These are phyloP conservation scores for Cylindricascospora bacillispora DNA, from an alignment of 1,139 yeast species.

Conservation along the genomic window DNA sequence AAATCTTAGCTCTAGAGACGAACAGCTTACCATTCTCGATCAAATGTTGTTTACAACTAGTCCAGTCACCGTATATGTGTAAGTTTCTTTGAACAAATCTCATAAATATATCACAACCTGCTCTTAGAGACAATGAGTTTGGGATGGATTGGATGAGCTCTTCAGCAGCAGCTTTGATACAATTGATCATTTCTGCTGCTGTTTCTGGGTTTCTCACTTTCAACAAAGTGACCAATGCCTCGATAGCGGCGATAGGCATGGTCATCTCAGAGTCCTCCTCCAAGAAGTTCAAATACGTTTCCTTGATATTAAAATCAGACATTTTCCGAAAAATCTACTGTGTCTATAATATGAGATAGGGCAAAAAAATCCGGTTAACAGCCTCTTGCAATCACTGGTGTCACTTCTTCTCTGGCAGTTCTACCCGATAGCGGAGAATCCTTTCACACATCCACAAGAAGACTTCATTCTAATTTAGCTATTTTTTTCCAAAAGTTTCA, in stretches of 20 bases:
- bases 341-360: too few relatives aligned
- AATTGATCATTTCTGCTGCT: constrained; percentile 78
- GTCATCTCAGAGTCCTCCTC: constrained; percentile 89
- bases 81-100: constrained; percentile 85
- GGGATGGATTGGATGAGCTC: constrained; percentile 67
- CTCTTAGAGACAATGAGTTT: constrained; percentile 84
- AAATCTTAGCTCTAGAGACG: constrained; percentile 81
- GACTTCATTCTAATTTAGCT: too few relatives aligned
- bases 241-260: constrained; percentile 98
- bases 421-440: too few relatives aligned
- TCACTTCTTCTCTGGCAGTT: too few relatives aligned
- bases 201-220: constrained; percentile 79
- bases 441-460: too few relatives aligned
- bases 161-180: constrained; percentile 64
- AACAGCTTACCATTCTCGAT: constrained; percentile 91
- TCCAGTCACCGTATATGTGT: constrained; percentile 89
- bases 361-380: too few relatives aligned
- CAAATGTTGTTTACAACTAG: constrained; percentile 75
- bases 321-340: too few relatives aligned
- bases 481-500: too few relatives aligned
- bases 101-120: constrained; percentile 96
- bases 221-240: constrained; percentile 75
- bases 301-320: constrained; percentile 59
- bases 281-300: constrained; percentile 65
- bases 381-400: too few relatives aligned